These are phyloP conservation scores for Saccharomyces hybrid DNA, from an alignment of 1,139 yeast genomes.

Conservation along the genomic window DNA sequence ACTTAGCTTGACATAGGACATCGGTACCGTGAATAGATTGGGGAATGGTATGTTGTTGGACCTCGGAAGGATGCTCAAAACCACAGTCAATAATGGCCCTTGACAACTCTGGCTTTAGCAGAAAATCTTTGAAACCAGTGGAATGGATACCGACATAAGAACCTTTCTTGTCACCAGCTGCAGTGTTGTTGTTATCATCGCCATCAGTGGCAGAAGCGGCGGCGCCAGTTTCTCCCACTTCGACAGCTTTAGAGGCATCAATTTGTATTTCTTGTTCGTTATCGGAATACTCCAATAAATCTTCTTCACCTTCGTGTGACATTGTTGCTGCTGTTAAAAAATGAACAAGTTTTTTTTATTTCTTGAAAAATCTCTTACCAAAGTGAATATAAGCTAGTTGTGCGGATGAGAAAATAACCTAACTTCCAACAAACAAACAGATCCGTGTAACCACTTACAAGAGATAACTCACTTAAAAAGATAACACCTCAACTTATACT, in stretches of 20 bases:
- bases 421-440: neutral
- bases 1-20: constrained; percentile 97
- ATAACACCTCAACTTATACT: neutral
- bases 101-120: constrained; percentile 89
- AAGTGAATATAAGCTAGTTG: neutral
- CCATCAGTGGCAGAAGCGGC: constrained; percentile 25
- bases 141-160: constrained; percentile 97
- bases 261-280: constrained; percentile 89
- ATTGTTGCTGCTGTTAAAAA: constrained; percentile 10
- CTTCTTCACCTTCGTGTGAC: constrained; percentile 92
- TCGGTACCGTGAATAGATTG: constrained; percentile 97
- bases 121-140: constrained; percentile 96
- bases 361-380: neutral
- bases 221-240: constrained; percentile 29
- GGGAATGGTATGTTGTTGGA: constrained; percentile 97
- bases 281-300: constrained; percentile 95
- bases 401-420: neutral
- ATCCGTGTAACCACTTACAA: neutral
- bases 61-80: constrained; percentile 99
- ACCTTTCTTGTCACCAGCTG: constrained; percentile 80
- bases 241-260: constrained; percentile 50
- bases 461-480: neutral
- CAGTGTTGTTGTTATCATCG: constrained; percentile 31
- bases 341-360: neutral
- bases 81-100: constrained; percentile 99